Conservation (phyloP, 164 flowering plant genomes). For the Piper betle region DNA sequence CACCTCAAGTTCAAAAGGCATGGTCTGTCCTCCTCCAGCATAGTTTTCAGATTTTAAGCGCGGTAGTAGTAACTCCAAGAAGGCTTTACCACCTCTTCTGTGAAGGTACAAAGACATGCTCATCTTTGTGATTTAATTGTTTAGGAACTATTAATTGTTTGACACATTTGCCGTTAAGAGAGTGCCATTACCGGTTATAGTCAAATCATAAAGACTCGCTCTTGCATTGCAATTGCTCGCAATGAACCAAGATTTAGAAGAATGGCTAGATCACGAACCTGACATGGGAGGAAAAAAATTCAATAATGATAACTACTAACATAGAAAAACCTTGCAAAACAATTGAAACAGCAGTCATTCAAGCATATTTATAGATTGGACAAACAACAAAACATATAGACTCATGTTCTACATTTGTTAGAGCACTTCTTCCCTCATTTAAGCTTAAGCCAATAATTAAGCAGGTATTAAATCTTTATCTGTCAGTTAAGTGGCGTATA, state of each 20-base stretch:
- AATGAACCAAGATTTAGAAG: slow-evolving; percentile 80
- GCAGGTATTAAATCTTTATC: no score
- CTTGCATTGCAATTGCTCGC: slow-evolving; percentile 86
- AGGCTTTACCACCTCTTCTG: slow-evolving; percentile 86
- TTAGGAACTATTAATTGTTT: neutral
- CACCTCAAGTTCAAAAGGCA: slow-evolving; percentile 98
- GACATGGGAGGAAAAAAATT: slow-evolving; percentile 3
- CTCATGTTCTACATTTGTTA: no score
- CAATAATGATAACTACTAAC: neutral
- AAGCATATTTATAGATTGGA: no score
- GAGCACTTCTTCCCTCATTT: no score
- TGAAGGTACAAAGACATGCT: slow-evolving; percentile 1
- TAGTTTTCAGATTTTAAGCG: slow-evolving; percentile 64
- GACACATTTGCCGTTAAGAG: neutral
- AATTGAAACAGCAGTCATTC: no score
- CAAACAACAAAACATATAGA: no score
- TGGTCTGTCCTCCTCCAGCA: slow-evolving; percentile 72
- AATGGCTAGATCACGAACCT: slow-evolving; percentile 95
- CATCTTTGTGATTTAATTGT: neutral
- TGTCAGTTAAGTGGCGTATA: no score
- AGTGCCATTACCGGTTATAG: slow-evolving; percentile 54
- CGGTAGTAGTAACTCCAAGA: slow-evolving; percentile 68
- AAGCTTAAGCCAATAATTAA: no score
- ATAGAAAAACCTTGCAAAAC: neutral
- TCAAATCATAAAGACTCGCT: slow-evolving; percentile 73